Conservation (phyloP, 1,284 basidiomycete genomes). For the Naganishia sp. region DNA sequence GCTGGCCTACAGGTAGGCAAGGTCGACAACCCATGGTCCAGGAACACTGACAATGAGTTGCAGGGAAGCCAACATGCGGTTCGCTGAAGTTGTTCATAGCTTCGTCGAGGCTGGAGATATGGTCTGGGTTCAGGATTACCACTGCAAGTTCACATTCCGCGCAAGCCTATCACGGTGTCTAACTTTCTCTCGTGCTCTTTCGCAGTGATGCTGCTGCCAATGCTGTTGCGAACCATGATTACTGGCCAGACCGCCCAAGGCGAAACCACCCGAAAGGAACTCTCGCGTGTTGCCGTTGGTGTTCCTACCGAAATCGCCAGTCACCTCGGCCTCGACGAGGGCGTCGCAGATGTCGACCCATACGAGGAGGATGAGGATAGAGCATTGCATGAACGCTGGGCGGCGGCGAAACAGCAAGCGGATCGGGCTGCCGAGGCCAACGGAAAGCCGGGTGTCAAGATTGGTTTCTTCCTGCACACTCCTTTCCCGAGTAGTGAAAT, state of each 20-base stretch:
- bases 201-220: conserved; percentile 85
- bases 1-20: conserved; percentile 69
- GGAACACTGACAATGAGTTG: neutral
- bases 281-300: conserved; percentile 74
- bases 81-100: conserved; percentile 81
- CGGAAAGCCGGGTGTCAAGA: conserved; percentile 66
- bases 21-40: too few species aligned
- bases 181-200: neutral
- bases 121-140: conserved; percentile 99
- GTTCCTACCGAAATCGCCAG: conserved; percentile 63
- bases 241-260: conserved; percentile 67
- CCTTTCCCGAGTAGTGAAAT: conserved; percentile 98
- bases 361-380: conserved; percentile 46
- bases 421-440: conserved; percentile 49
- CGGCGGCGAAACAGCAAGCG: conserved; percentile 41
- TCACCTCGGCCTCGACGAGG: conserved; percentile 52
- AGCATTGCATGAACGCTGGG: conserved; percentile 11
- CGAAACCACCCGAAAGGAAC: conserved; percentile 66
- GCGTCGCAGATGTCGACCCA: conserved; percentile 37
- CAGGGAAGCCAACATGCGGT: conserved; percentile 91
- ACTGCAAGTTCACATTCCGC: conserved; percentile 52
- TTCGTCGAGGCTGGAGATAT: conserved; percentile 82
- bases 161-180: neutral
- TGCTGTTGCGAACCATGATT: conserved; percentile 85
- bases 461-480: conserved; percentile 98